phyloP scores from a whole-genome alignment of 2,329 filamentous ascomycete genomes.

The Fusarium guadeloupense region DNA sequence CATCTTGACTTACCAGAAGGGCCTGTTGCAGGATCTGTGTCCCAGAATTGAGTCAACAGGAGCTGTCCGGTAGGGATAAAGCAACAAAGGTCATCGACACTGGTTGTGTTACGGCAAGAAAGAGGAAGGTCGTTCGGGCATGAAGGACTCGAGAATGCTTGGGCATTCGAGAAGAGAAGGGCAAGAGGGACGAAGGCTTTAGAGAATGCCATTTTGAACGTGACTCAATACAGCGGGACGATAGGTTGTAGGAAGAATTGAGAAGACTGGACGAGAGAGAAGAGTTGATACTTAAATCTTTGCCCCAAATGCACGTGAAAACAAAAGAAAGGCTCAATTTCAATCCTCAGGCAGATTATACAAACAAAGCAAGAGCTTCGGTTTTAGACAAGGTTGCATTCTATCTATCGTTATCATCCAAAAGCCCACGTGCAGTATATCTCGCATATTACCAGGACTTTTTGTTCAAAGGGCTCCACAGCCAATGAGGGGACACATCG shows the following conservation, averaged over 20 bases:
- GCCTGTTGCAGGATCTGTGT: slow-evolving; percentile 70
- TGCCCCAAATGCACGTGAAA: not conserved
- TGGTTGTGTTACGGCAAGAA: slow-evolving; percentile 68
- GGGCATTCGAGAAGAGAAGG: not conserved
- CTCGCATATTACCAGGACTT: slow-evolving; percentile 29
- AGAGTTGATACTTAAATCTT: slow-evolving; percentile 8
- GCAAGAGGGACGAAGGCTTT: slow-evolving; percentile 25
- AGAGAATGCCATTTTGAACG: slow-evolving; percentile 14
- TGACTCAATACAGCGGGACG: too few species aligned
- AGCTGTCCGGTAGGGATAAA: slow-evolving; percentile 77
- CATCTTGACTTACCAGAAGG: slow-evolving; percentile 50
- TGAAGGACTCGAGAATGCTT: slow-evolving; percentile 20
- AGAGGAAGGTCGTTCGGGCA: slow-evolving; percentile 35
- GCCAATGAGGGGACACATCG: slow-evolving; percentile 24
- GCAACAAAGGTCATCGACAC: slow-evolving; percentile 73
- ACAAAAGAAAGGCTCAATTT: not conserved
- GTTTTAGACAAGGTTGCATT: slow-evolving; percentile 3
- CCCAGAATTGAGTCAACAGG: slow-evolving; percentile 82
- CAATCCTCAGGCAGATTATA: slow-evolving; percentile 9
- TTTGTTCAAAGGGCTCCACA: slow-evolving; percentile 17
- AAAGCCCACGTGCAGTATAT: slow-evolving; percentile 33
- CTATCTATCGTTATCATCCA: slow-evolving; percentile 19
- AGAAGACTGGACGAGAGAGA: not conserved
- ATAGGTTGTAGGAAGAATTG: not conserved
- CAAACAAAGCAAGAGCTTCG: slow-evolving; percentile 33